phyloP scores from a whole-genome alignment of 805 yeast species.

The Lachancea fermentati region DNA sequence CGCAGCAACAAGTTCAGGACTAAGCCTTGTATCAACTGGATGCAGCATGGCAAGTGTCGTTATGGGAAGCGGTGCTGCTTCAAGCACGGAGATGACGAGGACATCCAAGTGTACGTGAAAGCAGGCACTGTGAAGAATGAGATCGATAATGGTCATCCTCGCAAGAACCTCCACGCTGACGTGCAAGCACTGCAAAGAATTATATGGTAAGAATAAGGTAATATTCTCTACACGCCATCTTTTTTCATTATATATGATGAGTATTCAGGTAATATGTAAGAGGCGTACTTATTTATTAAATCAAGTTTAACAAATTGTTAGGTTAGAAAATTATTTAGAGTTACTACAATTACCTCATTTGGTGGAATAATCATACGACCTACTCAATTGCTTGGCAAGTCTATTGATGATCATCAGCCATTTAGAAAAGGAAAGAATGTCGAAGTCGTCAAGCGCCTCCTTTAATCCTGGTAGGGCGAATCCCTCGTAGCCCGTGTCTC shows the following conservation, averaged over 20 bases:
- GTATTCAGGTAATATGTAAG: neutral
- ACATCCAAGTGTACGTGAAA: conserved; percentile 25
- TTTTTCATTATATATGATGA: conserved; percentile 5
- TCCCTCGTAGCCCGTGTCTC: conserved; percentile 53
- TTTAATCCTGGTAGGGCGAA: conserved; percentile 47
- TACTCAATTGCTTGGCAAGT: neutral
- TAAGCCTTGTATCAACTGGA: conserved; percentile 87
- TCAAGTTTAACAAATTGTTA: too few relatives aligned
- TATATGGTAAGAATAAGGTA: conserved; percentile 23
- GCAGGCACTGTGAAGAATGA: conserved; percentile 16
- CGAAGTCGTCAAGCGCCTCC: conserved; percentile 47
- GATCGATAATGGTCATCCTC: conserved; percentile 2
- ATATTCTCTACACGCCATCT: neutral
- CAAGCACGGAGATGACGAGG: conserved; percentile 57
- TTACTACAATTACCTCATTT: too few relatives aligned
- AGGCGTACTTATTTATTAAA: too few relatives aligned
- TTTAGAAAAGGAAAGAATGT: conserved; percentile 31
- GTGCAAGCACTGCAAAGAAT: conserved; percentile 29
- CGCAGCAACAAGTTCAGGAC: conserved; percentile 78
- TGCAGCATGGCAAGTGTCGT: conserved; percentile 72
- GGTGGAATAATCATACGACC: neutral
- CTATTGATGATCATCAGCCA: conserved; percentile 22
- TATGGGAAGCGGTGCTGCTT: conserved; percentile 91
- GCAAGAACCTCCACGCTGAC: conserved; percentile 27
- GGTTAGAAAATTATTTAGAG: too few relatives aligned